Evolutionary conservation across 805 yeast genomes (phyloP), one percentile per base, ranked within the genome.

Genomic region (Blastobotrys mokoenaii): DNA sequence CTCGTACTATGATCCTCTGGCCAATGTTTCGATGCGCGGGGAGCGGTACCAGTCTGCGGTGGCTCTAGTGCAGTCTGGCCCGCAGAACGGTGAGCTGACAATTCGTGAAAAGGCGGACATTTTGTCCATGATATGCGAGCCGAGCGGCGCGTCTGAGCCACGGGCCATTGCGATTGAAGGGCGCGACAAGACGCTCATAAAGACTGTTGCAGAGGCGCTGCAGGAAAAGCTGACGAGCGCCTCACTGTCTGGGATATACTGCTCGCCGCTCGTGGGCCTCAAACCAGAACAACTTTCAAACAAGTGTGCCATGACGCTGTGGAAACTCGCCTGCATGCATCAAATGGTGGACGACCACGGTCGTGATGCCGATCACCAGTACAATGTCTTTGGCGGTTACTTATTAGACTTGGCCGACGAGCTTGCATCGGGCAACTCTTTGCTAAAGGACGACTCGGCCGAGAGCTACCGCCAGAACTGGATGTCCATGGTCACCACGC

Each of bases 41-140:
- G 52, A 51, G 34, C 44, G 53, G 17, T 50, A 48, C 41, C 51
- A 49, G 43, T 46, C 51, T 2, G 50, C 53, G 8, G 48, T 50
- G 29, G 46, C 55, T 14, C 41, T 48, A 22, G 51, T 36, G 9
- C 33, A 35, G 16, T 14, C 25, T 15, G 37, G 35, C 41, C 37
- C 20, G 31, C 39, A 17, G 30, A 15, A 38, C 18, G 29, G 15
- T 33, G 46, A 42, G 22, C 43, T 53, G 40, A 50, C 46, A n/a
- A 43, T 51, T 27, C 47, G 53, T 2, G 59, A 55, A 12, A 55
- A 55, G 44, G 58, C 54, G 2, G 59, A 55, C 25, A 46, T 52
- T 27, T 38, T 55, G 34, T 46, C 52, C 7, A 48, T 48, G 36
- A 49, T 54, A 3, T 54, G 58, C 27, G 50, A 48, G 32, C 52